These are phyloP conservation scores for Albugo laibachii DNA, from an alignment of 352 stramenopile genomes.

Conservation along the genomic window DNA sequence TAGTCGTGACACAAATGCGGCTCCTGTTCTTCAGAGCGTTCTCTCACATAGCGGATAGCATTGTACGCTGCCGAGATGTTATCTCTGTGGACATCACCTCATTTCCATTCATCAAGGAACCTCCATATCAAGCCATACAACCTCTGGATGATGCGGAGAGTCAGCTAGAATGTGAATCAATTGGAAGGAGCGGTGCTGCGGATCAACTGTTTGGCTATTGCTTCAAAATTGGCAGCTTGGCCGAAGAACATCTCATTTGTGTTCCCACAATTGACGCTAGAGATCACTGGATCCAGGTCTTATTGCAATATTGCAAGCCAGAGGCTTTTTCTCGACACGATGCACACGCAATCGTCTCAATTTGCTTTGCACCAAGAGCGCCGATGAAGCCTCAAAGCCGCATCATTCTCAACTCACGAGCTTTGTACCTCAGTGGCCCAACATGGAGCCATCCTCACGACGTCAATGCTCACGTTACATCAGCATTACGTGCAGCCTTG, in stretches of 20 bases:
- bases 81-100: constrained; percentile 23
- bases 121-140: background rate
- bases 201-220: constrained; percentile 17
- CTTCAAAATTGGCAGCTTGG: constrained; percentile 50
- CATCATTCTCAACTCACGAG: constrained; percentile 37
- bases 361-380: constrained; percentile 13
- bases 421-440: constrained; percentile 19
- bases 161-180: no score
- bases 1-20: constrained; percentile 31
- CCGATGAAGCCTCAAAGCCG: constrained; percentile 25
- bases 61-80: constrained; percentile 18
- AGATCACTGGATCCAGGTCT: constrained; percentile 37
- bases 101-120: constrained; percentile 7
- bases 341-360: background rate
- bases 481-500: constrained; percentile 14
- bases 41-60: constrained; percentile 30
- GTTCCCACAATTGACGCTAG: constrained; percentile 33
- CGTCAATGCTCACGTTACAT: constrained; percentile 9
- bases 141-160: background rate
- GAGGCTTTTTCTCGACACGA: no score
- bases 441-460: background rate
- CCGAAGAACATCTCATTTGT: constrained; percentile 55
- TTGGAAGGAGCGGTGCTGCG: background rate
- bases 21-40: constrained; percentile 54
- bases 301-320: constrained; percentile 32